These are phyloP conservation scores for Cladosporium oxysporum DNA, from an alignment of 2,329 filamentous ascomycete species.

Conservation along the genomic window DNA sequence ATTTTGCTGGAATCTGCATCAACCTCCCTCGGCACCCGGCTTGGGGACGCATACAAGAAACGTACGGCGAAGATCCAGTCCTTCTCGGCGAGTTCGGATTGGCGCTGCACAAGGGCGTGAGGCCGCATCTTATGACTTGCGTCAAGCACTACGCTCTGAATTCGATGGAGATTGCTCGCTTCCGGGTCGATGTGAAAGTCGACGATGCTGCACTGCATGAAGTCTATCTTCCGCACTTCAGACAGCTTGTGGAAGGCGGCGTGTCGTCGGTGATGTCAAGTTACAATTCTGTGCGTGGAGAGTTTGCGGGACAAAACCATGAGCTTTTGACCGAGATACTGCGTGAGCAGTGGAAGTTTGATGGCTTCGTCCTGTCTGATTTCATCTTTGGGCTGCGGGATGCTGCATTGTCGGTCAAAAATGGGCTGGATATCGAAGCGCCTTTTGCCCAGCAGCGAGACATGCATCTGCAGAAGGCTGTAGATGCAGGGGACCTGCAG, in stretches of 20 bases:
- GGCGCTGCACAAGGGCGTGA: conserved; percentile 29
- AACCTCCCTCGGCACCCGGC: conserved; percentile 33
- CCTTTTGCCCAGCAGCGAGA: conserved; percentile 23
- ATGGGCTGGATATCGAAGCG: conserved; percentile 25
- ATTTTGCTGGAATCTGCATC: conserved; percentile 33
- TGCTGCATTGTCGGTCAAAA: conserved; percentile 23
- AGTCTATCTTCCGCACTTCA: conserved; percentile 30
- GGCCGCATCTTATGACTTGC: conserved; percentile 34
- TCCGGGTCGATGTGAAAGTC: conserved; percentile 31
- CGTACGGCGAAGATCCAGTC: conserved; percentile 31
- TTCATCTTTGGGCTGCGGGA: conserved; percentile 25
- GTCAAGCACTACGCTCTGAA: conserved; percentile 37
- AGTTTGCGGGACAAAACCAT: conserved; percentile 24
- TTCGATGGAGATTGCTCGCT: conserved; percentile 37
- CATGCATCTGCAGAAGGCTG: conserved; percentile 6
- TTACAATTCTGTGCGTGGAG: conserved; percentile 26
- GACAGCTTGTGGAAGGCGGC: conserved; percentile 20
- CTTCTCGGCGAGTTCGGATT: conserved; percentile 31
- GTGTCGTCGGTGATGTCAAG: conserved; percentile 23
- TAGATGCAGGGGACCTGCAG: conserved; percentile 10
- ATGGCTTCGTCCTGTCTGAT: conserved; percentile 25
- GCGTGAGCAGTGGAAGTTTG: conserved; percentile 24
- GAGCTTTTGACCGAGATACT: conserved; percentile 23
- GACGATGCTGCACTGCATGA: conserved; percentile 33
- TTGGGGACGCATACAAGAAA: conserved; percentile 32